Base-by-base conservation (phyloP, 1,284 basidiomycete species). In the Rhodotorula glutinis region DNA sequence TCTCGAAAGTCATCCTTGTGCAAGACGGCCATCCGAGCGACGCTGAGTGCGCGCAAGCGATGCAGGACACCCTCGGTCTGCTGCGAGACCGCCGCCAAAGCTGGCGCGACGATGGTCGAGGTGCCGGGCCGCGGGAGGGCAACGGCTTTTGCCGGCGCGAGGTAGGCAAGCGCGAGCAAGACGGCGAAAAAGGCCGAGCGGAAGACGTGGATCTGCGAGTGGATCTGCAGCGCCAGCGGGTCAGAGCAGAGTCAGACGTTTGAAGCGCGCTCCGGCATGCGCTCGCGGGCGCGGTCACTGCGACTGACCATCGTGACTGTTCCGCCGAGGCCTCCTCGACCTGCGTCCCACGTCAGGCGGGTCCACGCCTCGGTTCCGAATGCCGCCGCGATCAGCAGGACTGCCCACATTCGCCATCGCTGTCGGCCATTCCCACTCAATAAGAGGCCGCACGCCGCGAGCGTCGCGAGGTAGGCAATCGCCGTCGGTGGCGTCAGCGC, bases 1-100 rank as follows among this genome's bases (percentile, higher is more conserved):
- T 57, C 49, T 11, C 69, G 54, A 17, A 40, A 62, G 2, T 19
- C 29, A 10, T 63, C 62, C 16, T 62, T 10, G 21, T 66, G 65
- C 25, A 70, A 27, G 8, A 70, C 51, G 7, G 69, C 62, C 62
- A 66, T 70, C 27, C 69, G 43, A 29, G 56, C 47, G 27, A 70
- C 17, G 41, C 58, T 62, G 23, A 66, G 56, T 2, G 59, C 55
- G 2, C 69, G 46, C 49, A 70, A 29, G 3, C 60, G 62, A 13
- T 61, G 46, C 23, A 70, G 33, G 25, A 62, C 27, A 14, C 33
- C 40, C 23, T 70, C 65, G 16, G 52, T 59, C 49, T 70, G 65
- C 1, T 38, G 19, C 11, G 63, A n/a, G 25, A 65, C 8, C n/a
- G 38, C 14, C 1, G 40, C 17, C 27, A 68, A 16, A 11, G 57